These are phyloP conservation scores for Adiantum capillusveneris DNA, from an alignment of 75 land plant genomes.

Conservation along the genomic window DNA sequence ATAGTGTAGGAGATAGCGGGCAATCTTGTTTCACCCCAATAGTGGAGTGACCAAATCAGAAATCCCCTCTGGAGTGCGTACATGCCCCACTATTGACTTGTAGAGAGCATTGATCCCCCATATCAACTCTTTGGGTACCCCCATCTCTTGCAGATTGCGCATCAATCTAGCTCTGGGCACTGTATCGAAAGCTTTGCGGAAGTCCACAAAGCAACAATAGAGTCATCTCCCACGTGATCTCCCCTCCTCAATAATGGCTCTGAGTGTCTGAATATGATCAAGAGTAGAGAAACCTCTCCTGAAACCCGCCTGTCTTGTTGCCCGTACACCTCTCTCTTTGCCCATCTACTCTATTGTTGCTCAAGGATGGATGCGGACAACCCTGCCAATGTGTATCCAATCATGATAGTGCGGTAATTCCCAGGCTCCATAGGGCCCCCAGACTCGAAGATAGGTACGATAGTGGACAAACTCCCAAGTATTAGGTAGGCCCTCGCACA, in stretches of 20 bases:
- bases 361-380: no score
- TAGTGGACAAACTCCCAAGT: conserved; percentile 1
- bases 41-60: no score
- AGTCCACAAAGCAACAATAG: conserved; percentile 2
- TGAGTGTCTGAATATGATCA: background rate
- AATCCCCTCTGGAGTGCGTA: no score
- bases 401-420: background rate
- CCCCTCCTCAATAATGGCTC: conserved; percentile 8
- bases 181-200: conserved; percentile 1
- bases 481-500: no score
- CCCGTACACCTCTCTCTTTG: background rate
- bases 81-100: no score
- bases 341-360: no score
- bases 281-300: conserved; percentile 4
- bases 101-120: no score
- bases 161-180: background rate
- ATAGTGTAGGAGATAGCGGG: no score
- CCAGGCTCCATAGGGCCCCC: background rate
- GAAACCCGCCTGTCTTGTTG: background rate
- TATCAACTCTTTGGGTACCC: no score
- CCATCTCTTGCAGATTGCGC: no score
- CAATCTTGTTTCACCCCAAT: no score
- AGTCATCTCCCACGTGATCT: background rate
- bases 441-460: background rate
- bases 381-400: background rate